A percentile compares a stretch with the other conserved stretches of the same genome.
Evolutionary conservation across 192 early-diverging fungal species (phyloP).

Genomic region (Mortierella hygrophila): DNA sequence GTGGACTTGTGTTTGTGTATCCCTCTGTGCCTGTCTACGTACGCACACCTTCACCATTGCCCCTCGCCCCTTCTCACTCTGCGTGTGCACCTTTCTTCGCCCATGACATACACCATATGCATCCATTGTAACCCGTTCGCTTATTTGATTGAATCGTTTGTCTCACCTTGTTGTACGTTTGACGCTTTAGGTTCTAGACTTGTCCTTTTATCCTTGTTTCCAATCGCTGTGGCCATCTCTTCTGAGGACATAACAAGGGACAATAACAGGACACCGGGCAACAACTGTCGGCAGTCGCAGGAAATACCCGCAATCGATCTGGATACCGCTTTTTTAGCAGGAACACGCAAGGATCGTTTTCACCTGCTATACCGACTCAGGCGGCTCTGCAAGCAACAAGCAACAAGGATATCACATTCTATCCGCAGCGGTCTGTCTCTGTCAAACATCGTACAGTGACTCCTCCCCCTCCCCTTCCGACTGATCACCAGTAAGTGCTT

Average conservation of each 20-base stretch:
- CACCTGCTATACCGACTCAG: neutral
- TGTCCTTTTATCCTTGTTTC: neutral
- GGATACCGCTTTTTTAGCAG: neutral
- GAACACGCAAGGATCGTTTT: neutral
- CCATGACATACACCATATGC: neutral
- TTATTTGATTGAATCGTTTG: neutral
- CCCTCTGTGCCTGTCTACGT: neutral
- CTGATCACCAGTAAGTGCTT: neutral
- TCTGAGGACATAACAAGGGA: neutral
- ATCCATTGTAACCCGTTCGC: neutral
- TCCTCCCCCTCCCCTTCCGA: neutral
- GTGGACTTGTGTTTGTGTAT: neutral
- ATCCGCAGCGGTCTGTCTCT: neutral
- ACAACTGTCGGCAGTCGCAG: neutral
- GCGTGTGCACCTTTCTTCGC: neutral
- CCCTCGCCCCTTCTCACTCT: neutral
- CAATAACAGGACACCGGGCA: neutral
- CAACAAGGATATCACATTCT: neutral
- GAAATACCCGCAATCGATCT: neutral
- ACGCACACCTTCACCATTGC: neutral
- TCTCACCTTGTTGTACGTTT: neutral
- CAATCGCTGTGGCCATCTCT: neutral
- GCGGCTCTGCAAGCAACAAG: neutral
- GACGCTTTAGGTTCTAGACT: conserved; percentile 2
- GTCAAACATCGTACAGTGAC: neutral